Evolutionary conservation across 306 rosid genomes (phyloP).

Genomic region (Pueraria montana): DNA sequence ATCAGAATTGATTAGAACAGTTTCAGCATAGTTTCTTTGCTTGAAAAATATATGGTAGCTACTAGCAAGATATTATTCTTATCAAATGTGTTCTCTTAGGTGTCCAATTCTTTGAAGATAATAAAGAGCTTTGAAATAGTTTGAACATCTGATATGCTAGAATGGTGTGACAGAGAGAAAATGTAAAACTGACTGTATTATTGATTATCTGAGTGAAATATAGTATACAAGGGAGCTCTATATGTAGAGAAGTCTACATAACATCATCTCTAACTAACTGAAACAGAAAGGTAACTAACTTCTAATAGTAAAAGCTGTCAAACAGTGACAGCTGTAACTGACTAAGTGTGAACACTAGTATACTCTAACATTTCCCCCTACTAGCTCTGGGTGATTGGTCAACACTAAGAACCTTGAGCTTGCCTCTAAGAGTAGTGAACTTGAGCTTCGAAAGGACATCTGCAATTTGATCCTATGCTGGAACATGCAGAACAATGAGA

Average conservation of each 20-base stretch:
- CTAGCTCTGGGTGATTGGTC: neutral
- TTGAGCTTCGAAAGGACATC: neutral
- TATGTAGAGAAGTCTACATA: neutral
- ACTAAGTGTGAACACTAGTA: neutral
- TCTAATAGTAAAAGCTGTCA: neutral
- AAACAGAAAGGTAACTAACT: neutral
- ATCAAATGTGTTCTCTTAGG: neutral
- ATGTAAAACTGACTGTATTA: neutral
- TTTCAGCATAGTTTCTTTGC: neutral
- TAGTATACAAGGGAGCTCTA: neutral
- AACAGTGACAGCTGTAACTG: neutral
- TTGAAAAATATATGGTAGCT: neutral
- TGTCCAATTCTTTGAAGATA: neutral
- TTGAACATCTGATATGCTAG: neutral
- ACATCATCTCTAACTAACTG: neutral
- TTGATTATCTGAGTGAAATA: neutral
- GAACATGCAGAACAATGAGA: neutral
- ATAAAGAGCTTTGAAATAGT: neutral
- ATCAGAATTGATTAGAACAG: neutral
- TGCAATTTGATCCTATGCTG: neutral
- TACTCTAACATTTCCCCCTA: neutral
- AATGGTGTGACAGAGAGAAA: neutral
- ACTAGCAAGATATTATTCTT: neutral
- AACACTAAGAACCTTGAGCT: neutral
- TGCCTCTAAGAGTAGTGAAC: neutral